Evolutionary conservation across 139 green algal species (phyloP).

Genomic region (Pycnococcus provasolii): DNA sequence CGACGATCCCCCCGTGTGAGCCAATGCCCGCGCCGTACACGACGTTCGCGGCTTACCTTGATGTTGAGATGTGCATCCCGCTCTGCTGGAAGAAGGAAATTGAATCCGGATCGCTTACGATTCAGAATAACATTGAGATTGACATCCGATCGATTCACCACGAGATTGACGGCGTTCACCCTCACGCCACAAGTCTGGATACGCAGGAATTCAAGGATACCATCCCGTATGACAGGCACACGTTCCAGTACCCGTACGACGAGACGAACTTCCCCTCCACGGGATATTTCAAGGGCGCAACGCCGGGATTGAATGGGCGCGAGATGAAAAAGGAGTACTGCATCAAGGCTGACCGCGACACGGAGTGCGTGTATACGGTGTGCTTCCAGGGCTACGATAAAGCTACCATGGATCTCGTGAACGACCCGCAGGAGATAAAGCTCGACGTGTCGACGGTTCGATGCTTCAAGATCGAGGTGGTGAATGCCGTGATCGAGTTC

Average conservation of each 20-base stretch:
- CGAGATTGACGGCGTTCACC: no score
- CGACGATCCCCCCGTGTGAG: slow-evolving; percentile 12
- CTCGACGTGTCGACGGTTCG: slow-evolving; percentile 12
- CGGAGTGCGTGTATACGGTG: slow-evolving; percentile 30
- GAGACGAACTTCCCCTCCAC: slow-evolving; percentile 28
- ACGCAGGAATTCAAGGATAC: no score
- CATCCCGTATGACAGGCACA: no score
- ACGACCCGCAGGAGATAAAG: no score
- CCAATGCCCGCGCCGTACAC: neutral
- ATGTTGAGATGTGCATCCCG: slow-evolving; percentile 8
- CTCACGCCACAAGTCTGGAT: no score
- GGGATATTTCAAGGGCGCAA: neutral
- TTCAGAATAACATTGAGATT: no score
- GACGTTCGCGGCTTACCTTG: slow-evolving; percentile 2
- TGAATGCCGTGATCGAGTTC: slow-evolving; percentile 20
- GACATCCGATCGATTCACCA: no score
- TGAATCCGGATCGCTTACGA: no score
- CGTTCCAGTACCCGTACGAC: slow-evolving; percentile 19
- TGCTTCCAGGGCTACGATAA: slow-evolving; percentile 28
- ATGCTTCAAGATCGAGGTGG: slow-evolving; percentile 26
- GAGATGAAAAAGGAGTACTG: slow-evolving; percentile 17
- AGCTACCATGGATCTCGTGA: no score
- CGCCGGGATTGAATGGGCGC: neutral
- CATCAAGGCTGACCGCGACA: slow-evolving; percentile 11
- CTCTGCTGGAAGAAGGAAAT: slow-evolving; percentile 18